Conservation (phyloP, 768 basidiomycete genomes). For the Lactarius sp. region DNA sequence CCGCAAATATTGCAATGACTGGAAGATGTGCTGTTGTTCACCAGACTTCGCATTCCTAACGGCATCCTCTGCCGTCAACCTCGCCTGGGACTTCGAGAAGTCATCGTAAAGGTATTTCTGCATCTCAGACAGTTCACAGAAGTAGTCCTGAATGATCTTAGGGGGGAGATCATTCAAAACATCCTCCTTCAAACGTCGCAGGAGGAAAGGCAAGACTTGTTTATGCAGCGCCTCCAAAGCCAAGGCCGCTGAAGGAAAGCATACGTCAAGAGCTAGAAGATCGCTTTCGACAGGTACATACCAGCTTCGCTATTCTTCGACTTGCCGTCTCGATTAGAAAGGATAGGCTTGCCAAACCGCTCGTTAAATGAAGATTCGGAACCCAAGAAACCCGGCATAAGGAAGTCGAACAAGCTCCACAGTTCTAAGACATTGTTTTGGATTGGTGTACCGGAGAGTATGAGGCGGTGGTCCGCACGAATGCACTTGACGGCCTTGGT, state of each 20-base stretch:
- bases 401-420: slow-evolving; percentile 98
- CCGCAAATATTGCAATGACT: slow-evolving; percentile 91
- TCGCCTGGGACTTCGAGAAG: slow-evolving; percentile 77
- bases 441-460: slow-evolving; percentile 95
- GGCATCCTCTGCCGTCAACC: slow-evolving; percentile 55
- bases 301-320: slow-evolving; percentile 93
- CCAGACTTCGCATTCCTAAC: slow-evolving; percentile 46
- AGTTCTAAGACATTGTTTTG: slow-evolving; percentile 98
- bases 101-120: slow-evolving; percentile 95
- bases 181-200: slow-evolving; percentile 95
- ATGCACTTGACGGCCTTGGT: slow-evolving; percentile 93
- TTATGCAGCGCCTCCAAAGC: slow-evolving; percentile 96
- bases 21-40: slow-evolving; percentile 87
- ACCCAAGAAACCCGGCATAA: slow-evolving; percentile 99
- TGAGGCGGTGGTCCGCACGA: slow-evolving; percentile 85
- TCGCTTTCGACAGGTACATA: slow-evolving; percentile 36
- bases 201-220: slow-evolving; percentile 96
- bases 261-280: background rate
- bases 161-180: slow-evolving; percentile 94
- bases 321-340: slow-evolving; percentile 93
- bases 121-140: slow-evolving; percentile 92
- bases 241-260: slow-evolving; percentile 61
- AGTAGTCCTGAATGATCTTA: slow-evolving; percentile 99
- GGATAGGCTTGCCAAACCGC: slow-evolving; percentile 91
- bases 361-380: slow-evolving; percentile 93